Evolutionary conservation across 2,329 filamentous ascomycete species (phyloP).

Genomic region (Mycocentrospora acerina): DNA sequence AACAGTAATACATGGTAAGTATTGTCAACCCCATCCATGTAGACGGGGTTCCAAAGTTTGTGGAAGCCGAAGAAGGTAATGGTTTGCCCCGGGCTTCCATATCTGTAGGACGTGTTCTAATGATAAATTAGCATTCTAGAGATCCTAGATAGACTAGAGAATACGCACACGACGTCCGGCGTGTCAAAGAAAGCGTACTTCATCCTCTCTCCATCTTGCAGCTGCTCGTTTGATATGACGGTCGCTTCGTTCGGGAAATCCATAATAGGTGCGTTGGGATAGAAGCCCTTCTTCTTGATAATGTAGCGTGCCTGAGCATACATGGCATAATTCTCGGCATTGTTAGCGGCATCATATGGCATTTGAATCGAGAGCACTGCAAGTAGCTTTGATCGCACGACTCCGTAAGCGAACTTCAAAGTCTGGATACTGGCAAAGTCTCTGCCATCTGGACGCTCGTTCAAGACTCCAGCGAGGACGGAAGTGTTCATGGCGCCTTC

Average conservation of each 20-base stretch:
- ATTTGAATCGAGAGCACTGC: constrained; percentile 33
- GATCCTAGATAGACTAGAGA: background rate
- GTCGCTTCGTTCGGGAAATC: constrained; percentile 32
- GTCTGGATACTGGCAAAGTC: constrained; percentile 20
- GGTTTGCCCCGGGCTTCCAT: constrained; percentile 22
- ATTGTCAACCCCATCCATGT: constrained; percentile 4
- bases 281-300: constrained; percentile 29
- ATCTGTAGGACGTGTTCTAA: constrained; percentile 10
- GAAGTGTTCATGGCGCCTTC: constrained; percentile 36
- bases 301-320: constrained; percentile 37
- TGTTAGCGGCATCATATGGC: constrained; percentile 36
- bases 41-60: constrained; percentile 2
- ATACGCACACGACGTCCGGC: constrained; percentile 31
- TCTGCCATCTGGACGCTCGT: constrained; percentile 24
- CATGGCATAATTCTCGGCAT: constrained; percentile 38
- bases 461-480: constrained; percentile 33
- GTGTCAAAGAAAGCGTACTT: constrained; percentile 33
- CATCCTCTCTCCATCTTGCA: constrained; percentile 32
- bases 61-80: constrained; percentile 21
- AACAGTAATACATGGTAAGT: constrained; percentile 5
- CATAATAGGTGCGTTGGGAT: constrained; percentile 34
- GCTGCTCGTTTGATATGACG: constrained; percentile 34
- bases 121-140: constrained; percentile 1
- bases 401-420: constrained; percentile 38
- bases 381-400: constrained; percentile 34